These are phyloP conservation scores for Phytopythium aichiense DNA, from an alignment of 352 stramenopile species.

Conservation along the genomic window DNA sequence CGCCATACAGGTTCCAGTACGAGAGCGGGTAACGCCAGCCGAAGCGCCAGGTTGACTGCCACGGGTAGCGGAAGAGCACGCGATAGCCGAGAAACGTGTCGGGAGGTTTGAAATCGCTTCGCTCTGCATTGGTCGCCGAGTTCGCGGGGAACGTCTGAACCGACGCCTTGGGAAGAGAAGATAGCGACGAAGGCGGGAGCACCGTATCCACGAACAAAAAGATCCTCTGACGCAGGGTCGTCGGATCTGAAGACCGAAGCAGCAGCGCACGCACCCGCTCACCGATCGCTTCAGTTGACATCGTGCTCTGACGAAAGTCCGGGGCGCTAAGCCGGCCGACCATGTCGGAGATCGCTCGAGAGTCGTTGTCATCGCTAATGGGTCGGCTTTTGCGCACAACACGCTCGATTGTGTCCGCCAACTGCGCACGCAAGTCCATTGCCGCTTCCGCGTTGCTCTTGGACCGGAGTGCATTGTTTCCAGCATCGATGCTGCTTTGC, in stretches of 20 bases:
- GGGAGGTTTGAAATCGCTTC: neutral
- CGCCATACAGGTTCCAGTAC: constrained; percentile 8
- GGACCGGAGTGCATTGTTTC: neutral
- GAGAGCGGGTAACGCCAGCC: neutral
- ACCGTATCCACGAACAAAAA: neutral
- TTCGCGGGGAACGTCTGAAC: neutral
- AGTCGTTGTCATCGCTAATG: neutral
- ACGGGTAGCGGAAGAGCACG: neutral
- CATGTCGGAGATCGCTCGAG: neutral
- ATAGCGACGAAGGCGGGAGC: neutral
- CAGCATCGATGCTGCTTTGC: neutral
- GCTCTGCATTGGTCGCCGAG: neutral
- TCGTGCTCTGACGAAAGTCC: neutral
- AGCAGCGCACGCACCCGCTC: neutral
- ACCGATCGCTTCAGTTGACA: neutral
- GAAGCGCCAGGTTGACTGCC: neutral
- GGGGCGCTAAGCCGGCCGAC: neutral
- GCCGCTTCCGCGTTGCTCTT: neutral
- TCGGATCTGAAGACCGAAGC: neutral
- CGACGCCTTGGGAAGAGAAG: neutral
- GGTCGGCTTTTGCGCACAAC: neutral
- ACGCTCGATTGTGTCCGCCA: neutral
- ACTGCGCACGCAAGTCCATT: neutral
- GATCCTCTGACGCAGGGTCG: neutral
- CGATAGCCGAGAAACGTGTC: neutral